Base-by-base conservation (phyloP, 768 basidiomycete species). In the Tubosaeta brunneosetosa region DNA sequence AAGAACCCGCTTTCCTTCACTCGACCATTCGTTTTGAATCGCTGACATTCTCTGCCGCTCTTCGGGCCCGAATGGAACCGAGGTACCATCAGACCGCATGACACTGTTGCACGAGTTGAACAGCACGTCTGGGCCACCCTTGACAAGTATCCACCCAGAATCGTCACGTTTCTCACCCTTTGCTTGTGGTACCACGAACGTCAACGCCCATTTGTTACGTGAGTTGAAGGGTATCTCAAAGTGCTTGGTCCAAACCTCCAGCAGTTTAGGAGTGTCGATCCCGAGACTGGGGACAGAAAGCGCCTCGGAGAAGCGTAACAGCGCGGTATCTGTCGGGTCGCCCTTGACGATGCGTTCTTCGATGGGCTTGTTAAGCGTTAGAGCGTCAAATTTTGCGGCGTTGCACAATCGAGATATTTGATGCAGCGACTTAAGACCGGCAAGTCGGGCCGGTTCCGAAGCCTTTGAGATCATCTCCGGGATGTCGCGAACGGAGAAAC, bases 101-200 rank as follows among this genome's bases (percentile, higher is more conserved):
- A 71, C 70, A 8, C 31, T 53, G 7, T 64, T 69, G 55, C 78
- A 79, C 6, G 64, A 63, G 3, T 60, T 60, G 42, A 80, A 72
- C 16, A 81, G 67, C 3, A 80, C 68, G 50, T 85, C 83, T 0
- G 83, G 83, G 2, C 79, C 83, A 31, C 82, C 82, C 61, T 84
- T 83, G 64, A 77, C 71, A 49, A 80, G 65, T 49, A 83, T 68
- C 61, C 74, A 66, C 12, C 61, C 52, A 27, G 51, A n/a, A 14
- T 22, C 47, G 1, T 56, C 36, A 2, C 31, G 2, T 7, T 57
- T 49, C 55, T 55, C 53, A 4, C 44, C 50, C 33, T 54, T 50
- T 8, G 13, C 13, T 42, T 12, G 41, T 26, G 52, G 52, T 4
- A 50, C 52, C 0, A 69, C 60, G 47, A 78, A 64, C 40, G 74